Evolutionary conservation across 225 moss, liverwort and hornwort species (phyloP), one percentile per base, ranked within the genome.

Genomic region (Physcomitrellopsis africana): DNA sequence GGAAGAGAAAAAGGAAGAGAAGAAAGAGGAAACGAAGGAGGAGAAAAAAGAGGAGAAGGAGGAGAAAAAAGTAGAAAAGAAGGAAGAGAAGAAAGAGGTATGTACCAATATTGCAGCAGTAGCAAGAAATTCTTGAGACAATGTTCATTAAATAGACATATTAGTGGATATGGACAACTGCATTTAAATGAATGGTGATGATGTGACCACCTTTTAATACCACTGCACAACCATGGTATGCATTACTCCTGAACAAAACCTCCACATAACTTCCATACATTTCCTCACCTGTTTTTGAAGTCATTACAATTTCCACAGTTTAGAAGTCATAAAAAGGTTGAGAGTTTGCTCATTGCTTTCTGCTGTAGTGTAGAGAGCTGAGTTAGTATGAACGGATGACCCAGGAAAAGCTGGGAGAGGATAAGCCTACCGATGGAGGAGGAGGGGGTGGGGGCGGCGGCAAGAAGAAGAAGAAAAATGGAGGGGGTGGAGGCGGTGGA

Each of bases 341-440:
- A 11, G 11, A 49, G 1, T 49, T 13, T 49, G 1, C 15, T 49
- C 48, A 13, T 15, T 0, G 15, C 48, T 15, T 49, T 49, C 48
- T 37, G 32, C 4, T 37, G 32, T 49, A 8, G 15, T 15, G 11
- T 8, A 15, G 48, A 49, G 48, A 15, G 11, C 48, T 49, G 48
- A 23, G 67, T 56, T 17, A 42, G 49, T 41, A 41, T 22, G 26
- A 75, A 58, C 7, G 54, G 67, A 11, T 60, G 41, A 26, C 27
- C 17, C 56, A 84, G 84, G 84, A 84, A 11, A 78, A 78, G 18
- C 46, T 84, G 23, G 84, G 84, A 69, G 84, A 84, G 61, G 84
- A 84, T 60, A 80, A 86, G 45, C 78, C 81, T 3, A 78, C 74
- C 52, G 75, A 72, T 48, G 86, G 80, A 1, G 81, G 81, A 24